Percentiles rank a stretch among this genome's conserved stretches.
These are phyloP conservation scores for Epichloe uncinata DNA, from an alignment of 2,329 filamentous ascomycete species.

Conservation along the genomic window DNA sequence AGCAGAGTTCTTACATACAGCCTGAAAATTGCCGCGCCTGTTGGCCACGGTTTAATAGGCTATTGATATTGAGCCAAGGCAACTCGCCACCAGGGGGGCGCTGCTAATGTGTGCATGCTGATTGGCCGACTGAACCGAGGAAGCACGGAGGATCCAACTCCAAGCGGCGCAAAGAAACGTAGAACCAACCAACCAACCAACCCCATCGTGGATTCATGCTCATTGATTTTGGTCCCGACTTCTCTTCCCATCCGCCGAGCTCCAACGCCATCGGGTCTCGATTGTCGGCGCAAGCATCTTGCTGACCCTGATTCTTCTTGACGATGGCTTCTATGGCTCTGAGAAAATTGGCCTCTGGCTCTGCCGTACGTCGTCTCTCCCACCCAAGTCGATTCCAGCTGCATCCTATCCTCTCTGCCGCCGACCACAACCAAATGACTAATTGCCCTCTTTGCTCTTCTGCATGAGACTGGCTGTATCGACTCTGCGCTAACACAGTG, in stretches of 20 bases:
- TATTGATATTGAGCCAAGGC: conserved; percentile 2
- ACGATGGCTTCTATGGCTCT: conserved; percentile 40
- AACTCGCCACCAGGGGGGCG: neutral
- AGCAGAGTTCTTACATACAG: neutral
- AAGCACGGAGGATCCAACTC: conserved; percentile 12
- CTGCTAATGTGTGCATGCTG: conserved; percentile 11
- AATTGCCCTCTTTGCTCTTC: neutral
- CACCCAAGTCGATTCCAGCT: neutral
- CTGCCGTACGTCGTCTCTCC: conserved; percentile 34
- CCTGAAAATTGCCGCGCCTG: neutral
- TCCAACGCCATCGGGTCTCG: conserved; percentile 2
- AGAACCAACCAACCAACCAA: conserved; percentile 1
- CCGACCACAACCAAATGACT: neutral
- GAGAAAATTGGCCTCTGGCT: conserved; percentile 44
- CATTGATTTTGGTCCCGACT: neutral
- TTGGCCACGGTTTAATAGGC: conserved; percentile 3
- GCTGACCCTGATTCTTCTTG: conserved; percentile 16
- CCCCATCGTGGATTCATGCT: conserved; percentile 7
- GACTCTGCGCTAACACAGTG: neutral
- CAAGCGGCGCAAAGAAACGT: conserved; percentile 12
- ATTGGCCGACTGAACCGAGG: conserved; percentile 24
- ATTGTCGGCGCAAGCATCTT: conserved; percentile 19
- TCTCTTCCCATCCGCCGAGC: neutral
- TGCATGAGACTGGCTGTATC: neutral
- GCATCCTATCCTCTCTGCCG: neutral